phyloP scores from a whole-genome alignment of 129 eudicot genomes.

The Dittrichia graveolens region DNA sequence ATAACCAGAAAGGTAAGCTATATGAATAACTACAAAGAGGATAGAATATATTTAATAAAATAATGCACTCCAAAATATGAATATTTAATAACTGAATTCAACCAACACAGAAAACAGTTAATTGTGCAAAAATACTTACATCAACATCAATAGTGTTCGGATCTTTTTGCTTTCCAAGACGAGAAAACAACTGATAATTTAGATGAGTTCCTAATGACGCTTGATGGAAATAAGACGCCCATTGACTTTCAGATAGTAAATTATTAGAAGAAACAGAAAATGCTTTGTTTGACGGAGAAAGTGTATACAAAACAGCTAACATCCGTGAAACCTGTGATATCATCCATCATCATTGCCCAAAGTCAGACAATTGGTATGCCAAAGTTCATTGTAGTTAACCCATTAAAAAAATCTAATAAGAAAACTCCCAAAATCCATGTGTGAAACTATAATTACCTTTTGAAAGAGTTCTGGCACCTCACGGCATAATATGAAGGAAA shows the following conservation, averaged over 20 bases:
- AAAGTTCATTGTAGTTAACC: slow-evolving; percentile 13
- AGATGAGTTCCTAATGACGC: slow-evolving; percentile 80
- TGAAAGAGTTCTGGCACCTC: slow-evolving; percentile 78
- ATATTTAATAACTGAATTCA: slow-evolving; percentile 1
- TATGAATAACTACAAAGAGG: slow-evolving; percentile 2
- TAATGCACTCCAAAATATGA: slow-evolving; percentile 18
- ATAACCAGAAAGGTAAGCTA: slow-evolving; percentile 20
- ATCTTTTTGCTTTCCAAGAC: slow-evolving; percentile 39
- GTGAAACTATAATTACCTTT: slow-evolving; percentile 52
- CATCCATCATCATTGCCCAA: slow-evolving; percentile 2
- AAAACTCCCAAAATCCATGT: not conserved
- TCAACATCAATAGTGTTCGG: slow-evolving; percentile 34
- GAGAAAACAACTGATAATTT: slow-evolving; percentile 51
- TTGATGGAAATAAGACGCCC: slow-evolving; percentile 94
- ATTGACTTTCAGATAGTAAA: slow-evolving; percentile 55
- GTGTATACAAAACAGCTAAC: slow-evolving; percentile 67
- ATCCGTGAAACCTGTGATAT: slow-evolving; percentile 75
- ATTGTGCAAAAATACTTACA: slow-evolving; percentile 39
- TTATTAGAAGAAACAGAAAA: slow-evolving; percentile 42
- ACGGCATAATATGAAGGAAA: slow-evolving; percentile 62
- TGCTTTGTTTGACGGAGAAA: slow-evolving; percentile 41
- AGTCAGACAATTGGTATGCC: slow-evolving; percentile 1
- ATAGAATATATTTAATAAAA: not conserved
- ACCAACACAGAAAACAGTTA: not conserved
- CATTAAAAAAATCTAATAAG: slow-evolving; percentile 9